Evolutionary conservation across 2,329 filamentous ascomycete species (phyloP).

Genomic region (Cladorrhinum sp.): DNA sequence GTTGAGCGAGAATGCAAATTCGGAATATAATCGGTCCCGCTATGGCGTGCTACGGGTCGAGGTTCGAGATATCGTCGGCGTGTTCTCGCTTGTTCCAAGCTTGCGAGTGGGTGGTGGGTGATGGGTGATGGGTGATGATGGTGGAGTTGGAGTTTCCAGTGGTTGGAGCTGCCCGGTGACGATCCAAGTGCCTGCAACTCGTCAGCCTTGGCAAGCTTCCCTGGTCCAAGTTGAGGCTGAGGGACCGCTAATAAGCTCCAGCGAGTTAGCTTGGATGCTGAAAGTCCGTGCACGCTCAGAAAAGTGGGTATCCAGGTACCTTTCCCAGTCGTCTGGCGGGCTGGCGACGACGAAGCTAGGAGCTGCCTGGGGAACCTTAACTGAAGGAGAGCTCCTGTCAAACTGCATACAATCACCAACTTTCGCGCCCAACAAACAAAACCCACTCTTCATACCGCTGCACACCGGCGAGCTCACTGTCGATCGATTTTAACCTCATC

Average conservation of each 20-base stretch:
- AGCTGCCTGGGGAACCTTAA: conserved; percentile 20
- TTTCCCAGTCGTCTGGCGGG: neutral
- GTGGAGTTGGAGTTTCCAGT: neutral
- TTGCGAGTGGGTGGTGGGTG: too few relatives aligned
- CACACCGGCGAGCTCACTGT: neutral
- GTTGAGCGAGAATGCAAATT: neutral
- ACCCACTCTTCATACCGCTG: neutral
- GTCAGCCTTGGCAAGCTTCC: conserved; percentile 17
- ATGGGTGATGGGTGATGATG: neutral
- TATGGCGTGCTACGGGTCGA: neutral
- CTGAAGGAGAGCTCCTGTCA: conserved; percentile 5
- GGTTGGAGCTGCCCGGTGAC: neutral
- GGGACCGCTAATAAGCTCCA: neutral
- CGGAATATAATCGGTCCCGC: neutral
- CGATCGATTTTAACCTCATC: neutral
- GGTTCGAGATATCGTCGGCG: neutral
- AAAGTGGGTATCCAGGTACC: neutral
- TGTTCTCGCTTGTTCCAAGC: neutral
- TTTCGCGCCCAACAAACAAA: neutral
- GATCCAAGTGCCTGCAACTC: neutral
- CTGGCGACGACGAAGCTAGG: conserved; percentile 25
- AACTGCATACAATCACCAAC: conserved; percentile 4
- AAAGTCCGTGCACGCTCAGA: neutral
- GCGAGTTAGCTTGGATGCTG: neutral
- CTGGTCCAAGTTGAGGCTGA: neutral